phyloP scores from a whole-genome alignment of 2,329 filamentous ascomycete species.

The Samsoniella hepiali region DNA sequence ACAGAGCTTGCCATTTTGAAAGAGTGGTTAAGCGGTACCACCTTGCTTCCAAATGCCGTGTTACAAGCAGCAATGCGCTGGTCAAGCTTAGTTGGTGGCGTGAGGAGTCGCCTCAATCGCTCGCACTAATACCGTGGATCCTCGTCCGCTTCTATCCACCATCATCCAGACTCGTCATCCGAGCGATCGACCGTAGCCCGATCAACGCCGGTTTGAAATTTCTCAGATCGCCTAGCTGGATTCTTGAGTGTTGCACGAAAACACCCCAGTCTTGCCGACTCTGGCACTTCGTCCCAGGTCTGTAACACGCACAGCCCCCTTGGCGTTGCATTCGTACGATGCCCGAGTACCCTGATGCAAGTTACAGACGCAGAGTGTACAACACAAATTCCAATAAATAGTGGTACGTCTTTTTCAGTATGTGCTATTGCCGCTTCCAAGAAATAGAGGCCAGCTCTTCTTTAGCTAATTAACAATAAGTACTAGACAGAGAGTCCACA shows the following conservation, averaged over 20 bases:
- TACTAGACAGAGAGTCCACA: background rate
- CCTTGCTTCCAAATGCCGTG: background rate
- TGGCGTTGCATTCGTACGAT: background rate
- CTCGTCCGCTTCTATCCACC: background rate
- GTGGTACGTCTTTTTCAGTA: background rate
- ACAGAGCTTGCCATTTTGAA: background rate
- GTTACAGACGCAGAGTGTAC: background rate
- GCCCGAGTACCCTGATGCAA: background rate
- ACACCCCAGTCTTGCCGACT: background rate
- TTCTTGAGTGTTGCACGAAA: background rate
- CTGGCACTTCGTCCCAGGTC: background rate
- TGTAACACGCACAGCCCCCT: background rate
- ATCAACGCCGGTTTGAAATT: background rate
- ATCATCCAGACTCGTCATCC: background rate
- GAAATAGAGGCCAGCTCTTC: background rate
- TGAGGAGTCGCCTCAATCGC: background rate
- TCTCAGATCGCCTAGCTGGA: background rate
- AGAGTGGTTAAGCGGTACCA: background rate
- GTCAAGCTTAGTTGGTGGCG: background rate
- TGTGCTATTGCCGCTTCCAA: background rate
- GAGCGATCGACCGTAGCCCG: background rate
- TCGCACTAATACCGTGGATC: background rate
- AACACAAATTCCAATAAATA: background rate
- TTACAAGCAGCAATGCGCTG: background rate
- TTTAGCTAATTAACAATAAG: background rate